Evolutionary conservation across 1,284 basidiomycete species (phyloP).

Genomic region (Cerioporus squamosus): DNA sequence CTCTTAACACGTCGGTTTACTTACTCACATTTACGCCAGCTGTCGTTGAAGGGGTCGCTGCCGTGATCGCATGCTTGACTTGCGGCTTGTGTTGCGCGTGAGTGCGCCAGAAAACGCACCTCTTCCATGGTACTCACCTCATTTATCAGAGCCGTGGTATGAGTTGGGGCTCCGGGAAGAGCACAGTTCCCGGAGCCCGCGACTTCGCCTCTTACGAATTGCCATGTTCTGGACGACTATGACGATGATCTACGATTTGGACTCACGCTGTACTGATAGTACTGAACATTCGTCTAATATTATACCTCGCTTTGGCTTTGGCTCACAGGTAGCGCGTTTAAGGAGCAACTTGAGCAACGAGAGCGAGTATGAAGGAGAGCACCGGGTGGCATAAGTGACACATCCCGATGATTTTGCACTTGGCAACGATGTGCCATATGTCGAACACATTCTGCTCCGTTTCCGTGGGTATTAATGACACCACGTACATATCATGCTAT

Average conservation of each 20-base stretch:
- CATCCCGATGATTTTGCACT: too few relatives aligned
- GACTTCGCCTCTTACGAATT: not conserved
- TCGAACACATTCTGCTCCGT: too few relatives aligned
- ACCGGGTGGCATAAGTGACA: too few relatives aligned
- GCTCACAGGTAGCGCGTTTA: too few relatives aligned
- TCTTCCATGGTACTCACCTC: not conserved
- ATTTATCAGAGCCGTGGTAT: conserved; percentile 4
- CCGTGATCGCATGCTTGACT: conserved; percentile 12
- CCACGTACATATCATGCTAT: too few relatives aligned
- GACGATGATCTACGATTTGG: not conserved
- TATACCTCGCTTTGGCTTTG: too few relatives aligned
- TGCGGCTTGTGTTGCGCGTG: conserved; percentile 13
- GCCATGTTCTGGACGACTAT: not conserved
- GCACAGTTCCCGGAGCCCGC: conserved; percentile 13
- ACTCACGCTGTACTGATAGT: not conserved
- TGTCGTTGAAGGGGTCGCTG: conserved; percentile 9
- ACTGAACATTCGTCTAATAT: too few relatives aligned
- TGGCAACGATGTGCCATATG: too few relatives aligned
- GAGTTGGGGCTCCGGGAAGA: conserved; percentile 15
- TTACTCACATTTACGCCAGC: not conserved
- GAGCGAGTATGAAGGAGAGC: too few relatives aligned
- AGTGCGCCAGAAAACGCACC: not conserved
- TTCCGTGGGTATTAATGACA: too few relatives aligned
- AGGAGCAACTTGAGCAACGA: too few relatives aligned
- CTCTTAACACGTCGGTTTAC: not conserved